Percentiles rank a stretch among this genome's conserved stretches.
phyloP scores from a whole-genome alignment of 768 basidiomycete genomes.

The Xanthoconium stramineum region DNA sequence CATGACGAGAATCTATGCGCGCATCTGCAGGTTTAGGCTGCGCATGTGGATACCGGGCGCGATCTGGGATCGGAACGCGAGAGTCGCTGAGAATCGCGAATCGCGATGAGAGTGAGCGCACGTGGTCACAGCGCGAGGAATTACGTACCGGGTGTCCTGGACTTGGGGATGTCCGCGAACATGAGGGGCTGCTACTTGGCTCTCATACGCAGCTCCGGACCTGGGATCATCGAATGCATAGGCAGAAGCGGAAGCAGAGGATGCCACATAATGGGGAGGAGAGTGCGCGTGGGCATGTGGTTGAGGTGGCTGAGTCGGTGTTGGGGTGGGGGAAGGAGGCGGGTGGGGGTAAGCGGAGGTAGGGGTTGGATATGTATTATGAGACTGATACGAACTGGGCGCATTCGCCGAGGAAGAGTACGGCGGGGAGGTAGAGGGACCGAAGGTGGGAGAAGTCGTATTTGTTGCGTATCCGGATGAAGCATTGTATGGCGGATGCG shows the following conservation, averaged over 20 bases:
- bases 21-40: slow-evolving; percentile 21
- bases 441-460: slow-evolving; percentile 25
- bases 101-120: slow-evolving; percentile 6
- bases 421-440: slow-evolving; percentile 18
- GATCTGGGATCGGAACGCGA: slow-evolving; percentile 21
- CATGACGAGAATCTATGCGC: slow-evolving; percentile 27
- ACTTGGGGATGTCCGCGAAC: slow-evolving; percentile 20
- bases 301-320: slow-evolving; percentile 27
- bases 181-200: slow-evolving; percentile 9
- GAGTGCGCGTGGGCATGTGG: slow-evolving; percentile 19
- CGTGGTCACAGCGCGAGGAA: background rate
- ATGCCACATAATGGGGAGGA: slow-evolving; percentile 20
- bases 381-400: slow-evolving; percentile 15
- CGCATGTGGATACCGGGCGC: slow-evolving; percentile 16
- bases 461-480: slow-evolving; percentile 19
- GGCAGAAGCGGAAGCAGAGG: slow-evolving; percentile 15
- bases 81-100: slow-evolving; percentile 20
- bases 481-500: slow-evolving; percentile 19
- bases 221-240: slow-evolving; percentile 25
- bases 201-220: slow-evolving; percentile 16
- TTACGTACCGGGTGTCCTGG: slow-evolving; percentile 25
- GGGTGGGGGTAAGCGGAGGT: slow-evolving; percentile 29
- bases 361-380: slow-evolving; percentile 21
- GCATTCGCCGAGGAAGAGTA: slow-evolving; percentile 15
- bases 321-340: slow-evolving; percentile 30